These are phyloP conservation scores for Xylaria castorea DNA, from an alignment of 495 filamentous ascomycete species.

Conservation along the genomic window DNA sequence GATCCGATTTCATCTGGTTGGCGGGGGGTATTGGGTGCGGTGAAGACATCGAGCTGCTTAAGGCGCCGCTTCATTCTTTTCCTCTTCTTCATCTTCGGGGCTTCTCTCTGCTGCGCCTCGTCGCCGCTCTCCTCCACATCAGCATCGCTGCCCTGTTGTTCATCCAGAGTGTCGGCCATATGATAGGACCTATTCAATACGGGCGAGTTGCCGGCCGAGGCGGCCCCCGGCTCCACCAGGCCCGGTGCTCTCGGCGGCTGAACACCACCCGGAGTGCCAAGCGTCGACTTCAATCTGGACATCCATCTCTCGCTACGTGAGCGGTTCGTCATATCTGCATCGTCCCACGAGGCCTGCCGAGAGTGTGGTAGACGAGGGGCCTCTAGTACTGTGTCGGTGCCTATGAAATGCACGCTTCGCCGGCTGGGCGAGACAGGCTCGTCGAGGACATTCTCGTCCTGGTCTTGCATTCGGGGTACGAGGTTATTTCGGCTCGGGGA, in stretches of 20 bases:
- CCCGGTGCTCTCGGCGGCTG: conserved; percentile 53
- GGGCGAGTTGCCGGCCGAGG: conserved; percentile 52
- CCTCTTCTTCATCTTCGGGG: conserved; percentile 58
- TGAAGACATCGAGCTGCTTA: conserved; percentile 54
- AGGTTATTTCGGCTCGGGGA: conserved; percentile 28
- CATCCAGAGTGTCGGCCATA: conserved; percentile 58
- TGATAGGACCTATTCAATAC: conserved; percentile 50
- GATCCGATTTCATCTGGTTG: conserved; percentile 40
- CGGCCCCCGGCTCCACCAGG: conserved; percentile 38
- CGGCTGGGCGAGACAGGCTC: conserved; percentile 48
- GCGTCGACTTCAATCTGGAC: conserved; percentile 66
- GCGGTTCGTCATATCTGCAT: conserved; percentile 61
- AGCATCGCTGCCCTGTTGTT: conserved; percentile 71
- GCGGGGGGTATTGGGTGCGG: conserved; percentile 48
- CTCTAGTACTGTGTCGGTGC: conserved; percentile 53
- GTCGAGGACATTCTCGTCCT: conserved; percentile 28
- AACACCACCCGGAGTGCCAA: conserved; percentile 52
- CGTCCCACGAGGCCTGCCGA: conserved; percentile 63
- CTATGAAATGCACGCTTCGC: conserved; percentile 71
- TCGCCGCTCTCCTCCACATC: conserved; percentile 77
- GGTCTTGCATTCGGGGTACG: conserved; percentile 21
- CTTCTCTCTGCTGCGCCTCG: conserved; percentile 55
- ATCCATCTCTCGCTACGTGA: conserved; percentile 69
- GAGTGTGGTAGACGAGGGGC: conserved; percentile 51
- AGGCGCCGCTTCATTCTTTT: conserved; percentile 60